A percentile compares a stretch with the other conserved stretches of the same genome.
Evolutionary conservation across 106 monocot genomes (phyloP).

Genomic region (Iris macrosiphon): DNA sequence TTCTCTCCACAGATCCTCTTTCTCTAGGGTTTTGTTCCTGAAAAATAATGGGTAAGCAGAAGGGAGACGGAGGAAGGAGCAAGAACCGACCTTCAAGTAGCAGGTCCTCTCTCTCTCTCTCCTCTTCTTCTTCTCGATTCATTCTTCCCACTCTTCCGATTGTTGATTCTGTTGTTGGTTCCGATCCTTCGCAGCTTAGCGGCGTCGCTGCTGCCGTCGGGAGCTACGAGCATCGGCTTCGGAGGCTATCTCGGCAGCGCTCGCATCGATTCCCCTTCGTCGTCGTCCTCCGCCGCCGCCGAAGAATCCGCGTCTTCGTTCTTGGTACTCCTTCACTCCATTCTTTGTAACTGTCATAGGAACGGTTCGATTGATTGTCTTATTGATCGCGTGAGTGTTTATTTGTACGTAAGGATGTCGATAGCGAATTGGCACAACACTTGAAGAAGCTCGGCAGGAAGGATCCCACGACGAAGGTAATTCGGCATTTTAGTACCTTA

Average conservation of each 20-base stretch:
- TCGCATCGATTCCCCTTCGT: conserved; percentile 48
- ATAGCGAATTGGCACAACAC: conserved; percentile 73
- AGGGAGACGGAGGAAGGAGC: conserved; percentile 46
- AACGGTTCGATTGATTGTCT: too few relatives aligned
- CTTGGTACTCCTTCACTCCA: conserved; percentile 24
- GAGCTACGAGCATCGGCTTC: conserved; percentile 61
- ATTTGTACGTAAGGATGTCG: conserved; percentile 77
- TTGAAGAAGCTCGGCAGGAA: conserved; percentile 88
- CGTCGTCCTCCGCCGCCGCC: conserved; percentile 6
- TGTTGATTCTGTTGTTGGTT: too few relatives aligned
- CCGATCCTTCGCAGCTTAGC: conserved; percentile 48
- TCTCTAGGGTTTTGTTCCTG: too few relatives aligned
- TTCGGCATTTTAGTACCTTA: neutral
- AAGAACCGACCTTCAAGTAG: conserved; percentile 66
- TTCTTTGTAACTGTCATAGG: neutral
- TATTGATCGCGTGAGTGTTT: conserved; percentile 10
- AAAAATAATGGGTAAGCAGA: conserved; percentile 57
- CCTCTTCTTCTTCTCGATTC: neutral
- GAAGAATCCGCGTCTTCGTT: conserved; percentile 29
- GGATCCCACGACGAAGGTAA: conserved; percentile 93
- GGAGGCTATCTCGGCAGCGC: conserved; percentile 84
- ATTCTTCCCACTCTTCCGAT: neutral
- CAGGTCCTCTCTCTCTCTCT: conserved; percentile 20
- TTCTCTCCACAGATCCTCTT: too few relatives aligned
- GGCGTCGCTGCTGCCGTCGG: conserved; percentile 68